Conservation (phyloP, 768 basidiomycete species). For the Candolleomyces eurysporus region DNA sequence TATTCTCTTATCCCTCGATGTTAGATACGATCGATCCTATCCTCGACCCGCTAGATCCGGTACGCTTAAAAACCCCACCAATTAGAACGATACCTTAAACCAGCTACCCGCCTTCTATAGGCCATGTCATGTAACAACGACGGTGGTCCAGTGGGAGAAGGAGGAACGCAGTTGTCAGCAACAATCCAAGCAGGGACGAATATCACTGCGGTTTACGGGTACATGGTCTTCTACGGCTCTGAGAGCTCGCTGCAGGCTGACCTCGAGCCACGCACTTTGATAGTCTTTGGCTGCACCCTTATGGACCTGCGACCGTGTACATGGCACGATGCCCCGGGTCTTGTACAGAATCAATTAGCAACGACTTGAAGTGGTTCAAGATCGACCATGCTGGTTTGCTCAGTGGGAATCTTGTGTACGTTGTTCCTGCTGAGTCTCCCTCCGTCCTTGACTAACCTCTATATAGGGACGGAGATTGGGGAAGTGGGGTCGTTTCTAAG, state of each 20-base stretch:
- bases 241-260: neutral
- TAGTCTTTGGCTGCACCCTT: constrained; percentile 31
- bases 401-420: constrained; percentile 8
- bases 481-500: constrained; percentile 23
- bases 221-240: neutral
- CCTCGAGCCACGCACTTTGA: neutral
- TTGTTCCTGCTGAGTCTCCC: neutral
- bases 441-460: neutral
- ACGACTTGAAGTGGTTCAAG: constrained; percentile 36
- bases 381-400: constrained; percentile 26
- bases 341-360: constrained; percentile 30
- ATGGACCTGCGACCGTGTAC: constrained; percentile 35
- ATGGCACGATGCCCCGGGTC: constrained; percentile 32
- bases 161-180: constrained; percentile 28
- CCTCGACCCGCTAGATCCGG: neutral
- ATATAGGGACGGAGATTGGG: constrained; percentile 26
- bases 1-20: neutral
- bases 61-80: neutral
- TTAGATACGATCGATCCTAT: neutral
- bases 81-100: neutral
- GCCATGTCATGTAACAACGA: constrained; percentile 35
- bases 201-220: constrained; percentile 34
- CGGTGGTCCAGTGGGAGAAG: constrained; percentile 19
- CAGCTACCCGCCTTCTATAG: constrained; percentile 5
- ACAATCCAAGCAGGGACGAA: constrained; percentile 30